Evolutionary conservation across 768 basidiomycete genomes (phyloP).

Genomic region (Rhodotorula graminis): DNA sequence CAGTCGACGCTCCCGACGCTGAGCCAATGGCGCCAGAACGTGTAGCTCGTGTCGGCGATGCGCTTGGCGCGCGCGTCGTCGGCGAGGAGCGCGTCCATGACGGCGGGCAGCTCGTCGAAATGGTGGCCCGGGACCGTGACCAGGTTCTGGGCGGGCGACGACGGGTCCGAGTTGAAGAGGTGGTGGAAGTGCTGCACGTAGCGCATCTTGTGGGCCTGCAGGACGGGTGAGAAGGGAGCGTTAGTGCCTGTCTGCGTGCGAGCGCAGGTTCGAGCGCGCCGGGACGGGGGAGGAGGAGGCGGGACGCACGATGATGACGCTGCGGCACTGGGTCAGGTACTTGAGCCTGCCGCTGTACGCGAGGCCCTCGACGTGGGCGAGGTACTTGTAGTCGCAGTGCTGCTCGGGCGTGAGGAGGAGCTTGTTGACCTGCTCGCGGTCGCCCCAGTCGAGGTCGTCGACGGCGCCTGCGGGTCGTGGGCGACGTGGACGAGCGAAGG

Average conservation of each 20-base stretch:
- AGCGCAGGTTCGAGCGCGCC: not conserved
- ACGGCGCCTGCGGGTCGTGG: constrained; percentile 5
- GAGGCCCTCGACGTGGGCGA: constrained; percentile 34
- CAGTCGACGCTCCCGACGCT: constrained; percentile 26
- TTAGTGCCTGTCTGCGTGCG: not conserved
- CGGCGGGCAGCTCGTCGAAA: constrained; percentile 36
- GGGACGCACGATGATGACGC: constrained; percentile 25
- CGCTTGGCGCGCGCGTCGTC: constrained; percentile 29
- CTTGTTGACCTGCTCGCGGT: constrained; percentile 9
- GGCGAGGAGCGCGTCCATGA: constrained; percentile 32
- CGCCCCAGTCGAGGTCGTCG: constrained; percentile 25
- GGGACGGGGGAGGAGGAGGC: not conserved
- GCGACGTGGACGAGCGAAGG: too few species aligned
- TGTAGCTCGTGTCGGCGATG: constrained; percentile 32
- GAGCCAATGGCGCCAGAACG: constrained; percentile 30
- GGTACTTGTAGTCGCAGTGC: constrained; percentile 38
- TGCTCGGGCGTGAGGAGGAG: constrained; percentile 31
- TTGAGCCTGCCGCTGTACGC: constrained; percentile 37
- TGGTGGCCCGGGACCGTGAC: constrained; percentile 35
- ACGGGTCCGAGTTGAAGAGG: constrained; percentile 34
- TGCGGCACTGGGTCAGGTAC: constrained; percentile 32
- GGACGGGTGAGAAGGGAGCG: not conserved
- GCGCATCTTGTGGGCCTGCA: constrained; percentile 34
- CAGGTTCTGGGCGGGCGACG: constrained; percentile 40
- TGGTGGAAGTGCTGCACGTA: constrained; percentile 43